Conservation (phyloP, 495 filamentous ascomycete species). For the Aspergillus incahuasiensis region DNA sequence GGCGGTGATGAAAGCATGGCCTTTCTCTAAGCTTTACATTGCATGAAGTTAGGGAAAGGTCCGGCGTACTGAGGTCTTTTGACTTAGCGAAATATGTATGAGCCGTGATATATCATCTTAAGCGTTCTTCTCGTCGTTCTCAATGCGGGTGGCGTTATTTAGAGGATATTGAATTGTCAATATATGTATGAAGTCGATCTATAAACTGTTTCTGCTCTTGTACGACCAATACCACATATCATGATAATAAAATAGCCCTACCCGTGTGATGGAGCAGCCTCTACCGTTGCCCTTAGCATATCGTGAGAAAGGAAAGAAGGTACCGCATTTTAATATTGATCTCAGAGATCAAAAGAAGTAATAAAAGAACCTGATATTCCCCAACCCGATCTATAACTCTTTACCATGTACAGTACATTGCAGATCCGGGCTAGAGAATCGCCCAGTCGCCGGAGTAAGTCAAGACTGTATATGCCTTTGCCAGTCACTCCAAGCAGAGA, state of each 20-base stretch:
- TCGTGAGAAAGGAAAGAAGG: no score
- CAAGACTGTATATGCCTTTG: slow-evolving; percentile 2
- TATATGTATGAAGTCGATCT: neutral
- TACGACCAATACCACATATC: neutral
- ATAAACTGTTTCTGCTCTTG: neutral
- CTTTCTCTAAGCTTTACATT: neutral
- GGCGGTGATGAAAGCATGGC: neutral
- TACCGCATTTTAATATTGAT: neutral
- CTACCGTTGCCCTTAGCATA: no score
- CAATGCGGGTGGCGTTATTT: neutral
- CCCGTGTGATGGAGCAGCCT: no score
- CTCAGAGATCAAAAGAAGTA: neutral
- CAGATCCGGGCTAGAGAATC: slow-evolving; percentile 2
- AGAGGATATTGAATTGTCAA: neutral
- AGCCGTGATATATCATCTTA: neutral
- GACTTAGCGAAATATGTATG: neutral
- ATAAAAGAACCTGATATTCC: neutral
- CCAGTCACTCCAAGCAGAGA: neutral
- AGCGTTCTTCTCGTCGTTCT: neutral
- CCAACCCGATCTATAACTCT: slow-evolving; percentile 12
- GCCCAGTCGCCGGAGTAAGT: neutral
- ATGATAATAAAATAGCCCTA: no score
- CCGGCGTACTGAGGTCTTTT: neutral
- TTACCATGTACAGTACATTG: slow-evolving; percentile 20
- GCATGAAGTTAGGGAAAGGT: neutral